A percentile compares a stretch with the other conserved stretches of the same genome.
These are phyloP conservation scores for Macrophomina tecta DNA, from an alignment of 2,329 filamentous ascomycete genomes.

Conservation along the genomic window DNA sequence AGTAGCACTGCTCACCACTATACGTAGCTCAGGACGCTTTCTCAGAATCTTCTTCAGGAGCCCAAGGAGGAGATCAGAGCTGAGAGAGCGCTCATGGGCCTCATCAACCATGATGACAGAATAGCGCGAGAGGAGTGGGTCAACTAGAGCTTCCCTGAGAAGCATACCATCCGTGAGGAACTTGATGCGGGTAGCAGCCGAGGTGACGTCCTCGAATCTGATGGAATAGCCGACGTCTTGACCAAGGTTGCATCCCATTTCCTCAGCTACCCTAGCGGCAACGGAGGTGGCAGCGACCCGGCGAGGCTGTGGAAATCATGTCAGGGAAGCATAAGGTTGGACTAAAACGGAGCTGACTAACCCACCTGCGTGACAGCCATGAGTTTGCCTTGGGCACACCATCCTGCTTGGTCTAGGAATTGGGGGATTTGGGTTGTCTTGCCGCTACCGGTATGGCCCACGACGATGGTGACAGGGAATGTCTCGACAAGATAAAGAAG, in stretches of 20 bases:
- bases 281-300: constrained; percentile 91
- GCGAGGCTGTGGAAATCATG: constrained; percentile 66
- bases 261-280: constrained; percentile 85
- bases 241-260: constrained; percentile 83
- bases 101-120: constrained; percentile 98
- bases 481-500: constrained; percentile 88
- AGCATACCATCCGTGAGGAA: constrained; percentile 94
- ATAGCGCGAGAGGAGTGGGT: constrained; percentile 88
- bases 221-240: constrained; percentile 91
- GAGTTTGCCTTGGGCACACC: constrained; percentile 81
- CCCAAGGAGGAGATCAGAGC: constrained; percentile 88
- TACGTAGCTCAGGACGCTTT: constrained; percentile 78
- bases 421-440: constrained; percentile 97
- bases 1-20: constrained; percentile 93
- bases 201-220: constrained; percentile 88
- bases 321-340: constrained; percentile 10
- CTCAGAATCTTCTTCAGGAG: constrained; percentile 88
- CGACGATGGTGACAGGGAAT: constrained; percentile 81
- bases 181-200: constrained; percentile 83
- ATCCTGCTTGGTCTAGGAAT: constrained; percentile 85
- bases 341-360: constrained; percentile 36
- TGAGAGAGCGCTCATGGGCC: constrained; percentile 91
- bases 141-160: constrained; percentile 88
- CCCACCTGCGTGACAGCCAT: constrained; percentile 89
- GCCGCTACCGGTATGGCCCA: constrained; percentile 92